Evolutionary conservation across 1,284 basidiomycete genomes (phyloP), one percentile per base, ranked within the genome.

Genomic region (Sporisorium scitamineum): DNA sequence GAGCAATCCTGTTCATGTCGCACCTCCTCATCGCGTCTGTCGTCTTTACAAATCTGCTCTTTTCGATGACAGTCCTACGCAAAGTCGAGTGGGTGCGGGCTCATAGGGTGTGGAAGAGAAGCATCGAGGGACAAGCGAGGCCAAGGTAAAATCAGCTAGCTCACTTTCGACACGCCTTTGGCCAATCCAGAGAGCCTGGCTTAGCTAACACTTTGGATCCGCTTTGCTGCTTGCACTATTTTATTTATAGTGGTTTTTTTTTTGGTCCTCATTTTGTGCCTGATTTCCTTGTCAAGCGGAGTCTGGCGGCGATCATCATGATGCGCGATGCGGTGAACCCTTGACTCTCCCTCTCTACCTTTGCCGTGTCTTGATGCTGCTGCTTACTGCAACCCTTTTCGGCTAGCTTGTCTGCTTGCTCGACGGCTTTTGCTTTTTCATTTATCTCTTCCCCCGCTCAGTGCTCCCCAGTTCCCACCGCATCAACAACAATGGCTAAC

Each of bases 81-180:
- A n/a, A n/a, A n/a, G n/a, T n/a, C n/a, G n/a, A n/a, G n/a, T n/a
- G n/a, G n/a, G n/a, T 9, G 39, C 39, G n/a, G 18, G 39, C 39
- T n/a, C 39, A n/a, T 34, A 11, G 18, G n/a, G 3, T 14, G 26
- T 5, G 39, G 26, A 6, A 13, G 53, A 20, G 39, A 20, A n/a
- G 16, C 16, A 39, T 39, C 11, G 14, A 5, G 14, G n/a, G 39
- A 9, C 26, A 51, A 58, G 47, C 47, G 42, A 34, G 42, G 16
- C 13, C 2, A n/a, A 41, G 31, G 26, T 20, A 34, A 29, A 58
- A 58, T 58, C 56, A 58, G 56, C 56, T 58, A 58, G 56, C 56
- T 58, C 56, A 58, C 47, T 58, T 58, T 48, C 18, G 34, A 34
- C 34, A n/a, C n/a, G n/a, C 34, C 34, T 13, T 34, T 3, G 34